Evolutionary conservation across 164 flowering plant genomes (phyloP).

Genomic region (Malania oleifera): DNA sequence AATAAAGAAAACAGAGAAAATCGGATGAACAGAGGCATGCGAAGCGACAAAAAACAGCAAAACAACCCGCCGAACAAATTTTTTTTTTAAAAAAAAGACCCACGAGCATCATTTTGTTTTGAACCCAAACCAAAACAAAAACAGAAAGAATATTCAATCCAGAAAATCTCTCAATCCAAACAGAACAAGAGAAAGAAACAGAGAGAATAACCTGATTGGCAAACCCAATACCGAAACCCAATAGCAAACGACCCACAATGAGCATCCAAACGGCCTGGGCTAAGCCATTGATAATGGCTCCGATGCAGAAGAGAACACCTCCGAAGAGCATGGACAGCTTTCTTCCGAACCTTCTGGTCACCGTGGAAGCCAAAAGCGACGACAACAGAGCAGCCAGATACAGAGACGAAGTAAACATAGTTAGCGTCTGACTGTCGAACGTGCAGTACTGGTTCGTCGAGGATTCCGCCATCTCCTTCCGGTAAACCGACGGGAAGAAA

Average conservation of each 20-base stretch:
- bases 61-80: too few species aligned
- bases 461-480: conserved; percentile 25
- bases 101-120: too few species aligned
- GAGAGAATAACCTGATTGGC: conserved; percentile 65
- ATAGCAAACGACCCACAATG: conserved; percentile 58
- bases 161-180: background rate
- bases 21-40: too few species aligned
- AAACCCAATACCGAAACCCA: conserved; percentile 70
- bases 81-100: too few species aligned
- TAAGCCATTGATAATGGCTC: conserved; percentile 56
- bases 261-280: conserved; percentile 57
- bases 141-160: too few species aligned
- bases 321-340: conserved; percentile 57
- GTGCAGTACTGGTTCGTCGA: conserved; percentile 61
- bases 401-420: conserved; percentile 64
- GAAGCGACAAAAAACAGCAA: too few species aligned
- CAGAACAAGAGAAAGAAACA: background rate
- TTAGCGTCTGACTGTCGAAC: conserved; percentile 50
- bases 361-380: conserved; percentile 45
- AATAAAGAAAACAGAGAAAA: too few species aligned
- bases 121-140: too few species aligned
- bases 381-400: conserved; percentile 59
- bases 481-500: conserved; percentile 54
- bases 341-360: conserved; percentile 53
- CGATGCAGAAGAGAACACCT: conserved; percentile 48